These are phyloP conservation scores for Smithsoniella earleae DNA, from an alignment of 163 green algal genomes.

Conservation along the genomic window DNA sequence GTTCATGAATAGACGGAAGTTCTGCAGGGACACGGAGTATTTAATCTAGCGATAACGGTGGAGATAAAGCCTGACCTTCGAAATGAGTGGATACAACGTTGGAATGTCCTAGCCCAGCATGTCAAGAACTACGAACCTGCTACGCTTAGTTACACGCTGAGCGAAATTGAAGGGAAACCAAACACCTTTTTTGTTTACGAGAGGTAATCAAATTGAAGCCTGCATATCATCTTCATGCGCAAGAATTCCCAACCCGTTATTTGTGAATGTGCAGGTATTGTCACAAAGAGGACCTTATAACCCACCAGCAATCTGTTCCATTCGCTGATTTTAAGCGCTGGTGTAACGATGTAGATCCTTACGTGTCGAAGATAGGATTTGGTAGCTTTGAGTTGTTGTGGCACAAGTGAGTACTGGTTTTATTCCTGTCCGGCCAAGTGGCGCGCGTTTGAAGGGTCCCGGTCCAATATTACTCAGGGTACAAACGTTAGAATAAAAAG, in stretches of 20 bases:
- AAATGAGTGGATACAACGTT: background rate
- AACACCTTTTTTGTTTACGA: slow-evolving; percentile 14
- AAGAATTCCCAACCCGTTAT: too few relatives aligned
- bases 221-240: too few relatives aligned
- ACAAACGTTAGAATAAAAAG: too few relatives aligned
- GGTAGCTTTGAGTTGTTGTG: too few relatives aligned
- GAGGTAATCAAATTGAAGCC: too few relatives aligned
- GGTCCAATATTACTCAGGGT: too few relatives aligned
- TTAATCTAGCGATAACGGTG: background rate
- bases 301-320: background rate
- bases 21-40: too few relatives aligned
- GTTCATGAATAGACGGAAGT: too few relatives aligned
- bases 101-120: background rate
- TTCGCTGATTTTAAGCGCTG: slow-evolving; percentile 10
- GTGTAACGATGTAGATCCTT: background rate
- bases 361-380: background rate
- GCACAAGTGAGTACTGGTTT: too few relatives aligned
- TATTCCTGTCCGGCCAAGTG: too few relatives aligned
- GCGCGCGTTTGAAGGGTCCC: too few relatives aligned
- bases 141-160: background rate
- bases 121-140: background rate
- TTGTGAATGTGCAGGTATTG: slow-evolving; percentile 1
- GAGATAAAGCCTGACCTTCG: background rate
- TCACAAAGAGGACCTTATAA: background rate
- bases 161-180: background rate